These are phyloP conservation scores for Corynascus novoguineensis DNA, from an alignment of 495 filamentous ascomycete genomes.

Conservation along the genomic window DNA sequence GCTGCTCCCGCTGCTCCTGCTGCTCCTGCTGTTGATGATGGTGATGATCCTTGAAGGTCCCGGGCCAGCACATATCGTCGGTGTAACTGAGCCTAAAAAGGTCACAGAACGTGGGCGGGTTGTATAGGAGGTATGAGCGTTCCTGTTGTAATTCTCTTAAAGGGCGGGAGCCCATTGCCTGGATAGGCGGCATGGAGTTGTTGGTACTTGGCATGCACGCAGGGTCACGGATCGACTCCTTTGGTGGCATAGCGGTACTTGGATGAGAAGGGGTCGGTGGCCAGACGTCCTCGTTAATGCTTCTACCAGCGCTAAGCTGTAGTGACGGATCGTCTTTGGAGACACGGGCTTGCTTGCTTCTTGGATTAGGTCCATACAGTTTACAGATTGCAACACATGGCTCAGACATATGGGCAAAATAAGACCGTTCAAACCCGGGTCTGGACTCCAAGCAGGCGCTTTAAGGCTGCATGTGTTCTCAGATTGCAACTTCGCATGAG, in stretches of 20 bases:
- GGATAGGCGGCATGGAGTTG: conserved; percentile 5
- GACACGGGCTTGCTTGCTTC: conserved; percentile 3
- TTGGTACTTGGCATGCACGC: too few species aligned
- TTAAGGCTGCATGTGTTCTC: not conserved
- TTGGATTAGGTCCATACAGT: conserved; percentile 1
- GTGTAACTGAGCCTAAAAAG: conserved; percentile 30
- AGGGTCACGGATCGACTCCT: too few species aligned
- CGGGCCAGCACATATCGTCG: conserved; percentile 27
- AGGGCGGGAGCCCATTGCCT: conserved; percentile 27
- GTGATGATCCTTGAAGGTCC: too few species aligned
- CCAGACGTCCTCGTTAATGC: not conserved
- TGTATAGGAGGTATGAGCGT: conserved; percentile 34
- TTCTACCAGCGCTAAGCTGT: not conserved
- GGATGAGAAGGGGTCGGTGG: not conserved
- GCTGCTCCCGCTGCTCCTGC: too few species aligned
- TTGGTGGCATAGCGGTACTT: not conserved
- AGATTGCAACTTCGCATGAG: not conserved
- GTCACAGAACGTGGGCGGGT: conserved; percentile 34
- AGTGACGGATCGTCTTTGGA: conserved; percentile 2
- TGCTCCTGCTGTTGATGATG: too few species aligned
- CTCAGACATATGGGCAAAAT: not conserved
- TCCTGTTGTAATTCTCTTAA: conserved; percentile 38
- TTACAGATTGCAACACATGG: not conserved
- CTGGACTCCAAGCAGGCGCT: not conserved
- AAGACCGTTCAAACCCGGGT: not conserved